Evolutionary conservation across 1,284 basidiomycete species (phyloP).

Genomic region (Thelephora terrestris): DNA sequence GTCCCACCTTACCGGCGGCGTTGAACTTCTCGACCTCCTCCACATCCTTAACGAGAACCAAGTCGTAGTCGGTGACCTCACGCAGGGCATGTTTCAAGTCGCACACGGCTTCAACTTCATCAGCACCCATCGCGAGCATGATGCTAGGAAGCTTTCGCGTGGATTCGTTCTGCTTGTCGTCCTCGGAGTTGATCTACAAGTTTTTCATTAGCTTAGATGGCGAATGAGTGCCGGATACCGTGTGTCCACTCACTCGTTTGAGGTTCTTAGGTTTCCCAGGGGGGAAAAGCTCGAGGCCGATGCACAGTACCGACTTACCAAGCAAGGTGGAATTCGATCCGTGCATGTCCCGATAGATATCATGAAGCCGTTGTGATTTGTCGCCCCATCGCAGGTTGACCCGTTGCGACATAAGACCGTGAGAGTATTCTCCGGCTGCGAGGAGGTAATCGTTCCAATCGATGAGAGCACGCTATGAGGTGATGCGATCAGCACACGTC

Average conservation of each 20-base stretch:
- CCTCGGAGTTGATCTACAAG: slow-evolving; percentile 8
- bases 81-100: slow-evolving; percentile 26
- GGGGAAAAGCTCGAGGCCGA: slow-evolving; percentile 47
- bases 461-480: not conserved
- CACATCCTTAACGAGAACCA: slow-evolving; percentile 53
- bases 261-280: slow-evolving; percentile 4
- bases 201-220: too few relatives aligned
- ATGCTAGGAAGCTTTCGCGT: slow-evolving; percentile 38
- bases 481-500: not conserved
- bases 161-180: slow-evolving; percentile 16
- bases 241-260: not conserved
- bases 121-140: slow-evolving; percentile 66
- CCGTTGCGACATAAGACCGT: slow-evolving; percentile 44
- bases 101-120: slow-evolving; percentile 47
- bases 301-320: slow-evolving; percentile 41
- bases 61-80: slow-evolving; percentile 39
- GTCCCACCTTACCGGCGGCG: slow-evolving; percentile 17
- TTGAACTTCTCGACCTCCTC: slow-evolving; percentile 18
- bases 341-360: slow-evolving; percentile 32
- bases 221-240: too few relatives aligned
- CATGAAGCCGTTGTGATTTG: slow-evolving; percentile 37
- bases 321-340: slow-evolving; percentile 36
- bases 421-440: slow-evolving; percentile 48
- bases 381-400: slow-evolving; percentile 67
- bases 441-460: slow-evolving; percentile 62